A percentile compares a stretch with the other conserved stretches of the same genome.
phyloP scores from a whole-genome alignment of 371 early-diverging fungal species.

The Lichtheimia ornata region DNA sequence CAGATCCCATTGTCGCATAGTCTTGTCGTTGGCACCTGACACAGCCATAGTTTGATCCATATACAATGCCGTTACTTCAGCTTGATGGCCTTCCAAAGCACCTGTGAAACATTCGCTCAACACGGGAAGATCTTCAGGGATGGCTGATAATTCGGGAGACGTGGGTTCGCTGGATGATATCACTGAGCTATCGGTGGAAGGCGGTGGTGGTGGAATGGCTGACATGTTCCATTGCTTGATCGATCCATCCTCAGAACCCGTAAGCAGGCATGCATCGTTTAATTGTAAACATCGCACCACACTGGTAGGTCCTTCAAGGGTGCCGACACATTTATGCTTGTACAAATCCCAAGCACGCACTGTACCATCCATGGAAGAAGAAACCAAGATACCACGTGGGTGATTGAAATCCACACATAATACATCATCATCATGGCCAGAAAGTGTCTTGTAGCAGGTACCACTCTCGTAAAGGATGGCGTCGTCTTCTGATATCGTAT shows the following conservation, averaged over 20 bases:
- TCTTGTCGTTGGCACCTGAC: conserved; percentile 87
- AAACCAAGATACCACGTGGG: conserved; percentile 64
- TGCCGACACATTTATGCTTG: conserved; percentile 58
- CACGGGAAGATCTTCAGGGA: conserved; percentile 17
- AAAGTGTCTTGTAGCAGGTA: conserved; percentile 55
- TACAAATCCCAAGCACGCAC: conserved; percentile 77
- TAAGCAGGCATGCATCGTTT: conserved; percentile 63
- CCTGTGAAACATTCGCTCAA: conserved; percentile 39
- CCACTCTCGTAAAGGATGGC: conserved; percentile 29
- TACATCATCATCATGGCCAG: conserved; percentile 75
- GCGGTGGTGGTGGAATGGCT: conserved; percentile 38
- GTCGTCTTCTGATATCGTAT: conserved; percentile 25
- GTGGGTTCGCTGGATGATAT: conserved; percentile 25
- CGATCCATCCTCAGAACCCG: conserved; percentile 80
- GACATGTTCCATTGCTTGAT: conserved; percentile 85
- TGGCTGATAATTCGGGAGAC: conserved; percentile 34
- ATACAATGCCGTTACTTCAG: conserved; percentile 55
- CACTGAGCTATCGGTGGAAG: conserved; percentile 28
- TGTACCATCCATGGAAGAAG: conserved; percentile 79
- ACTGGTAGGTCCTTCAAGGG: conserved; percentile 62
- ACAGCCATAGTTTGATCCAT: conserved; percentile 46
- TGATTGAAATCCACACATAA: conserved; percentile 72
- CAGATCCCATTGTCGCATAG: conserved; percentile 90
- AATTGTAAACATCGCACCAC: conserved; percentile 72
- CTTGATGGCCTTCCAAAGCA: conserved; percentile 57